Evolutionary conservation across 805 yeast genomes (phyloP), one percentile per base, ranked within the genome.

Genomic region (Ogataea pini): DNA sequence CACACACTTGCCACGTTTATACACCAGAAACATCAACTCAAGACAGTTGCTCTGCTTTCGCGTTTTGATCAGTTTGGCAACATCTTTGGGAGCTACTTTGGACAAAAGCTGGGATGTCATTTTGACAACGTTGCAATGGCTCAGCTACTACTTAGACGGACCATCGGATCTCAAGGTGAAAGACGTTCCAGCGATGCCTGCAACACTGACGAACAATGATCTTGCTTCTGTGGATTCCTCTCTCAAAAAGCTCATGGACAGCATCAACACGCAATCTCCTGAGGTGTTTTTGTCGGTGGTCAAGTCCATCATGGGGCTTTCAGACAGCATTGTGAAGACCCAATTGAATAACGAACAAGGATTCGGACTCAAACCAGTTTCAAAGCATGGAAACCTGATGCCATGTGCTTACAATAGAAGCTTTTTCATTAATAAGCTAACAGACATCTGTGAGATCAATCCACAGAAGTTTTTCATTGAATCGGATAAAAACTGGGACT

Each of bases 81-180:
- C 83, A 2, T 86, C 96, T 0, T 67, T 92, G n/a, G 97, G 97
- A 0, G 78, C 91, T 1, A 77, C 82, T 1, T 72, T 92, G 13
- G 77, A 77, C 5, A 62, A 69, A 3, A 79, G 86, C 27, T 92
- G 98, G 98, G 65, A 68, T 10, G 74, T 74, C 14, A 63, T 85
- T 4, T 60, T 83, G 16, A 73, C 79, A 4, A 78, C 95, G 0
- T 72, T 89, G 48, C 95, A 86, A 64, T 87, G 95, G 95, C 74
- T 85, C 42, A 82, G 86, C 47, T 86, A 82, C 58, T 86, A 72
- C 55, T 57, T 85, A n/a, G 73, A 82, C 59, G 92, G 92, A 0
- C 78, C 81, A 10, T 69, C 82, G 0, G 72, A 71, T 4, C 61
- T 67, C 25, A 68, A 65, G 12, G 54, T 63, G 12, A 72, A 70